These are phyloP conservation scores for Clitopilus passeckerianus DNA, from an alignment of 768 basidiomycete genomes.

Conservation along the genomic window DNA sequence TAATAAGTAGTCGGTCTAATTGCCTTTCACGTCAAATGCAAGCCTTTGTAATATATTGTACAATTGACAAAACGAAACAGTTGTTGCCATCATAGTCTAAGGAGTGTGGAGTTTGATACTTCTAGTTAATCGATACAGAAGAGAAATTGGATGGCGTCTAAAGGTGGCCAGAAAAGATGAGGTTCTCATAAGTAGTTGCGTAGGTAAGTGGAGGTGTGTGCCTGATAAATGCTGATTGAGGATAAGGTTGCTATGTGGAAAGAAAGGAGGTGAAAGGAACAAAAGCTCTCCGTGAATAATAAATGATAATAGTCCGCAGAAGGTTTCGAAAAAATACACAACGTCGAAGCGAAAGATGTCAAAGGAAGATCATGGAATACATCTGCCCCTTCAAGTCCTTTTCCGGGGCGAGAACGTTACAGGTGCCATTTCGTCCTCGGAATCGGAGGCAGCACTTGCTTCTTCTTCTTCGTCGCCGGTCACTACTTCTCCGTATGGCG, in stretches of 20 bases:
- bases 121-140: background rate
- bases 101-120: conserved; percentile 1
- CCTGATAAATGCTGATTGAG: background rate
- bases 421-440: conserved; percentile 18
- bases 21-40: conserved; percentile 15
- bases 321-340: background rate
- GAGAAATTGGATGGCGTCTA: background rate
- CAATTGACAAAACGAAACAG: conserved; percentile 15
- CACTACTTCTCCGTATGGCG: background rate
- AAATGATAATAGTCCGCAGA: background rate
- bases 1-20: conserved; percentile 8
- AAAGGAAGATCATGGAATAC: background rate
- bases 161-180: background rate
- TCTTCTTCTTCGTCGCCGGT: conserved; percentile 4
- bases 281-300: background rate
- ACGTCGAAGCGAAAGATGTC: background rate
- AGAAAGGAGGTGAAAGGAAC: background rate
- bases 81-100: conserved; percentile 12
- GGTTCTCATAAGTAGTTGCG: background rate
- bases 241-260: background rate
- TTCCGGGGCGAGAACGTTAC: conserved; percentile 27
- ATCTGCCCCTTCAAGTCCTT: conserved; percentile 1
- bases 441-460: conserved; percentile 7
- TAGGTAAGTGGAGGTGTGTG: background rate
- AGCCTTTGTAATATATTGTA: conserved; percentile 26